Base-by-base conservation (phyloP, 1,284 basidiomycete species). In the Peniophora sp. region DNA sequence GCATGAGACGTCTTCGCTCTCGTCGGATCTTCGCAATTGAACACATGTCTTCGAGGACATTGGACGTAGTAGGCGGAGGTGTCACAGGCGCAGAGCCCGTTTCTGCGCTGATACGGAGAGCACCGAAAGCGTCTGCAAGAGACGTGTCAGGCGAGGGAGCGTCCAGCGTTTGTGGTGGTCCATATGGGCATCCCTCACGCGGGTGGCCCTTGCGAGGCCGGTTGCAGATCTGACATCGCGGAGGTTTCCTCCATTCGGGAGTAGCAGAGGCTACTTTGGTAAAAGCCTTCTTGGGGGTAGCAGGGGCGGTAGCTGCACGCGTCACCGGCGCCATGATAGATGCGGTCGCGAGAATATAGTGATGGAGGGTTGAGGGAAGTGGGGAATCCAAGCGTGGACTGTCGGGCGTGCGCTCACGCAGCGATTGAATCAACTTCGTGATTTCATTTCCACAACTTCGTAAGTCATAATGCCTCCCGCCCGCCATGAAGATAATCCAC, bases 1-100 rank as follows among this genome's bases (percentile, higher is more conserved):
- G 79, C 80, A 81, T 81, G 47, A 61, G 60, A 23, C 59, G 58
- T 41, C 64, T 58, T n/a, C 51, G 50, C 47, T 50, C 49, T 41
- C 48, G 52, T 46, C 50, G 20, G 48, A 49, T 45, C 52, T 58
- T 48, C 44, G 56, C 49, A 24, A 56, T 56, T 24, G 50, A 32
- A 3, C 55, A 53, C 15, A 53, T 22, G 46, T 43, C 51, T 45
- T 36, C 34, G 12, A 14, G n/a, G 18, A 50, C n/a, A 71, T 22
- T 49, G 50, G 17, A 24, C n/a, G 22, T 34, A 39, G 15, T 9
- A 37, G 32, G 44, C 14, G 47, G 22, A 20, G 44, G 15, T 45
- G 48, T n/a, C n/a, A 8, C 50, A 49, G 42, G 47, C 14, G 43
- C n/a, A 43, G 36, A 34, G 42, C 3, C 39, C 23, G 51, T 49